Percentiles rank a stretch among this genome's conserved stretches.
These are phyloP conservation scores for Pseudopithomyces maydicus DNA, from an alignment of 2,329 filamentous ascomycete genomes.

Conservation along the genomic window DNA sequence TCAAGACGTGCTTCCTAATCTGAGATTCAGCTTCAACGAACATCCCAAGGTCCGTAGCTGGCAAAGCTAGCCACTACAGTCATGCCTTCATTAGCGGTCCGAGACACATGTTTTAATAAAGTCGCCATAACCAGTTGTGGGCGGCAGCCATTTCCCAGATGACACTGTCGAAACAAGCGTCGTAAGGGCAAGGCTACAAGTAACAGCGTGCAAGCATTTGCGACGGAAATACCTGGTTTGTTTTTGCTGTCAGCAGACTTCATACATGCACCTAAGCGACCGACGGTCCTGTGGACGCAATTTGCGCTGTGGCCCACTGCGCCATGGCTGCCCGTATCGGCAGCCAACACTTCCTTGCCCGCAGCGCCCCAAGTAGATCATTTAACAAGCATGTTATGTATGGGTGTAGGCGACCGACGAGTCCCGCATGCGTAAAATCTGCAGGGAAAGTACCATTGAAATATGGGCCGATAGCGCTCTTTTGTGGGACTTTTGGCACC, in stretches of 20 bases:
- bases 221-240: not conserved
- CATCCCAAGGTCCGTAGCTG: not conserved
- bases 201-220: not conserved
- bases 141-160: too few species aligned
- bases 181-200: not conserved
- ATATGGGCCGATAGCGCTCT: too few species aligned
- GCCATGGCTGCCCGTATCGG: not conserved
- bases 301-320: not conserved
- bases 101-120: too few species aligned
- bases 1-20: not conserved
- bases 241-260: not conserved
- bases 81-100: too few species aligned
- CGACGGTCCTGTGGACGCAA: not conserved
- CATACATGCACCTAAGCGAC: not conserved
- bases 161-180: too few species aligned
- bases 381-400: not conserved
- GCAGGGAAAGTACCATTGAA: not conserved
- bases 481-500: too few species aligned
- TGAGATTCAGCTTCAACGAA: not conserved
- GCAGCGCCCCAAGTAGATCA: not conserved
- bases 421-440: not conserved
- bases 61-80: too few species aligned
- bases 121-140: too few species aligned
- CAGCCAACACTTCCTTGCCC: not conserved
- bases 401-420: not conserved